These are phyloP conservation scores for Citrullus amarus DNA, from an alignment of 306 rosid species.

Conservation along the genomic window DNA sequence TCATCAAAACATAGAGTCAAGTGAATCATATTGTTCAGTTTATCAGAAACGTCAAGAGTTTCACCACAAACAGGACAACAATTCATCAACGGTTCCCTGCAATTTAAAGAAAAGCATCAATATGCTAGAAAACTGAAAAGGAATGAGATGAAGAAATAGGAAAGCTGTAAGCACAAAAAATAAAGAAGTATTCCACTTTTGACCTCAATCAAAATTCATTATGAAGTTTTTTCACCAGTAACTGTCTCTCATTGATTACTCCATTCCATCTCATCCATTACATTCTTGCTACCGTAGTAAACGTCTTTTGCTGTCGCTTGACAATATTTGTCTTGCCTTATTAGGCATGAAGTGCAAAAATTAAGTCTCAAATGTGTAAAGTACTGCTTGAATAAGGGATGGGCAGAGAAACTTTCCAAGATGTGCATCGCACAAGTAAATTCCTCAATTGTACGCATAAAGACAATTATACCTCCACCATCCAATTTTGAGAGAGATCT, in stretches of 20 bases:
- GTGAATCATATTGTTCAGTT: constrained; percentile 65
- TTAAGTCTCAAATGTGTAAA: not conserved
- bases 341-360: not conserved
- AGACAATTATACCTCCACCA: not conserved
- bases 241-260: not conserved
- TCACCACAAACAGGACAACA: constrained; percentile 98
- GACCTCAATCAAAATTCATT: not conserved
- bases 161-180: not conserved
- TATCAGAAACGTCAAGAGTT: constrained; percentile 62
- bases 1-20: constrained; percentile 88
- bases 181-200: not conserved
- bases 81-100: constrained; percentile 74
- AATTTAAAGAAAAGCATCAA: constrained; percentile 10
- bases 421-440: not conserved
- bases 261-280: not conserved
- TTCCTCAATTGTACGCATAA: not conserved
- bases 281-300: not conserved
- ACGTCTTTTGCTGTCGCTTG: not conserved
- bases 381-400: not conserved
- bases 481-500: not conserved
- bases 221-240: not conserved
- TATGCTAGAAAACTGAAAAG: not conserved
- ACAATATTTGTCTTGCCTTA: not conserved
- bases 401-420: not conserved
- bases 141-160: not conserved